Evolutionary conservation across 2,329 filamentous ascomycete genomes (phyloP), one percentile per base, ranked within the genome.

Genomic region (Exophiala sideris): DNA sequence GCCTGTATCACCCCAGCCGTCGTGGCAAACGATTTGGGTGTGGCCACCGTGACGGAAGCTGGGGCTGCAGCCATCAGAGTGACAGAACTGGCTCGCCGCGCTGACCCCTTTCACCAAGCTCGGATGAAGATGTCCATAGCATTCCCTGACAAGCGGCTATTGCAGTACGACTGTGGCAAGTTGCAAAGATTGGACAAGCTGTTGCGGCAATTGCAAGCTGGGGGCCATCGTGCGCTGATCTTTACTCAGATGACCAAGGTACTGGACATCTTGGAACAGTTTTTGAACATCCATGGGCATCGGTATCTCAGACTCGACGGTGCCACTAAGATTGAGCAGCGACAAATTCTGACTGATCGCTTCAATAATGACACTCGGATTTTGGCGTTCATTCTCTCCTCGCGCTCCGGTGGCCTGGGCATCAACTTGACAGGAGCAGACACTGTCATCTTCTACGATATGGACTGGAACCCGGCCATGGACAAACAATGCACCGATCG

Each of bases 231-330:
- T 6, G 94, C 91, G 8, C 79, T 99, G 47, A 99, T 99, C 68
- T 99, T 99, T 71, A 97, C 95, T 0, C 94, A 99, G 67, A 99
- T 99, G 94, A 97, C 94, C 44, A 96, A 95, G 70, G 94, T 97
- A 42, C 80, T 99, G 14, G 92, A 99, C 69, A 95, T 99, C 51
- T 79, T 99, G 2, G 94, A 99, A 70, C 91, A 94, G 63, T 99
- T 99, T 68, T 82, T 99, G 63, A 97, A 96, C 67, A 96, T 99
- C 47, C 92, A 99, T 65, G 92, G 92, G 0, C 89, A 97, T 75
- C 94, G 95, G 52, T 99, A 99, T 68, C 81, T 99, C 14, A 90
- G 94, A 16, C 82, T 99, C 3, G 94, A 99, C 67, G 94, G 94
- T n/a, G 87, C 90, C 5, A 97, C 94, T 18, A 95, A 95, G 68